phyloP scores from a whole-genome alignment of 805 yeast genomes.

The Kluyveromyces dobzhanskii region DNA sequence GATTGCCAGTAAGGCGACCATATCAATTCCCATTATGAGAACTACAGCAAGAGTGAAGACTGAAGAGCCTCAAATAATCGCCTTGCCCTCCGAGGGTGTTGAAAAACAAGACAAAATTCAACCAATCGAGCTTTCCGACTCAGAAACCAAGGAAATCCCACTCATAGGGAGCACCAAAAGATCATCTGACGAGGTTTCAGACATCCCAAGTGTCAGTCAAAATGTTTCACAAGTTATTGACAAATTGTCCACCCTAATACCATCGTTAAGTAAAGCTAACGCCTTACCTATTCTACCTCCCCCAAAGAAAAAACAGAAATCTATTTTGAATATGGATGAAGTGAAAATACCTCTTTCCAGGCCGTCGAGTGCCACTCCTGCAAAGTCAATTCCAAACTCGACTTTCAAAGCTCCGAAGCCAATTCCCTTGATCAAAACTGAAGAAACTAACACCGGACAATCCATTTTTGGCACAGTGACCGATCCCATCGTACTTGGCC shows the following conservation, averaged over 20 bases:
- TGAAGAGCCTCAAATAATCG: not conserved
- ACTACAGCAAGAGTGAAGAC: not conserved
- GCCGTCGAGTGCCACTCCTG: not conserved
- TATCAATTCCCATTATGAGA: constrained; percentile 1
- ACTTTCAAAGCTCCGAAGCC: not conserved
- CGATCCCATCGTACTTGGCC: not conserved
- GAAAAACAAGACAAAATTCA: not conserved
- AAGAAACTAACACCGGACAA: not conserved
- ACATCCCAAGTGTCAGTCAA: not conserved
- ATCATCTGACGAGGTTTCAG: not conserved
- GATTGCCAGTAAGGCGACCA: not conserved
- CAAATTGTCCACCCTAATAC: constrained; percentile 3
- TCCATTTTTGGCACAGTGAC: not conserved
- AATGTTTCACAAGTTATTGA: constrained; percentile 1
- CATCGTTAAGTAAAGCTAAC: constrained; percentile 1
- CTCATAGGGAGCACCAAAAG: not conserved
- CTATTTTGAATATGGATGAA: constrained; percentile 2
- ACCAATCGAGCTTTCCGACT: not conserved
- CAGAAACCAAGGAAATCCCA: not conserved
- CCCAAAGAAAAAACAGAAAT: not conserved
- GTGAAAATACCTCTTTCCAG: not conserved
- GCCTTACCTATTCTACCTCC: not conserved
- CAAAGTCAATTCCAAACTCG: not conserved
- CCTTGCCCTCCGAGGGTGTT: not conserved
- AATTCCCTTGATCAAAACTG: not conserved